These are phyloP conservation scores for Flaveria brownii DNA, from an alignment of 129 eudicot species.

Conservation along the genomic window DNA sequence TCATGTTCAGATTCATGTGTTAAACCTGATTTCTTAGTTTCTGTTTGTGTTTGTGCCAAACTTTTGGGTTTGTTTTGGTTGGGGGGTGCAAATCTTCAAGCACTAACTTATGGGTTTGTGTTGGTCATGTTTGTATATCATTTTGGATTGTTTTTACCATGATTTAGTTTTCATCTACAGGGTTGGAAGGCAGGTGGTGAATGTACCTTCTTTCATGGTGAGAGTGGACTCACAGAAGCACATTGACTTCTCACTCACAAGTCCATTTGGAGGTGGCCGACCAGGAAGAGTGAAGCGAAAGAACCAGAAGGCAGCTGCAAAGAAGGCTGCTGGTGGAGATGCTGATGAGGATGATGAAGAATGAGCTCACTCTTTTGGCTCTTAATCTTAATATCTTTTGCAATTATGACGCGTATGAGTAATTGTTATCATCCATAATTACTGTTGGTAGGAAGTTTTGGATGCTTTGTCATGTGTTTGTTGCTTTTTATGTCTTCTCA, in stretches of 20 bases:
- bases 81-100: no score
- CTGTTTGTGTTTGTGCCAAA: no score
- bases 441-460: background rate
- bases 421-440: background rate
- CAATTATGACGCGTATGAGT: background rate
- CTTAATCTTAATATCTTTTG: no score
- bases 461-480: slow-evolving; percentile 4
- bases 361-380: slow-evolving; percentile 26
- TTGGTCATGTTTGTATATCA: background rate
- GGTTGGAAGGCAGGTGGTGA: slow-evolving; percentile 82
- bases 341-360: slow-evolving; percentile 75
- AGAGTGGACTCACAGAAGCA: slow-evolving; percentile 72
- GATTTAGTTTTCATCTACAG: slow-evolving; percentile 17
- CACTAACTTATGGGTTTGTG: background rate
- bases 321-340: slow-evolving; percentile 79
- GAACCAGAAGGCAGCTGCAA: slow-evolving; percentile 75
- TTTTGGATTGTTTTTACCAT: no score
- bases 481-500: background rate
- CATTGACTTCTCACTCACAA: slow-evolving; percentile 70
- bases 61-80: background rate
- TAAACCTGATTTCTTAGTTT: background rate
- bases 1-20: background rate
- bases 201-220: slow-evolving; percentile 73
- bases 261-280: slow-evolving; percentile 76
- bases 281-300: slow-evolving; percentile 84